Evolutionary conservation across 805 yeast genomes (phyloP).

Genomic region (Yarrowia divulgata): DNA sequence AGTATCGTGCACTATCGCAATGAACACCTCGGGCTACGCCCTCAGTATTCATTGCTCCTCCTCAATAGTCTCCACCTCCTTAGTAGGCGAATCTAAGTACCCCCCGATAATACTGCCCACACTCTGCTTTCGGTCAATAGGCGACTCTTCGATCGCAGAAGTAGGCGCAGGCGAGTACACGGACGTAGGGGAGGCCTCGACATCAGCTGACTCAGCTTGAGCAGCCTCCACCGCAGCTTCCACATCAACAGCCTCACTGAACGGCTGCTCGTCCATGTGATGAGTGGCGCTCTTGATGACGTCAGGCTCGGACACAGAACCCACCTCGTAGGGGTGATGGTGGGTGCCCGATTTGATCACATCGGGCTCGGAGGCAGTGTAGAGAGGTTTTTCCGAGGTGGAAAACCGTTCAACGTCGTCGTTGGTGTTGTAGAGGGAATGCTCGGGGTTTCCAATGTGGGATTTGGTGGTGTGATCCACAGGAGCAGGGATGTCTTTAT

Average conservation of each 20-base stretch:
- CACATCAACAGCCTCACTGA: conserved; percentile 11
- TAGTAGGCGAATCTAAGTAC: background rate
- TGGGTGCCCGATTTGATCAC: conserved; percentile 29
- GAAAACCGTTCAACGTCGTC: conserved; percentile 4
- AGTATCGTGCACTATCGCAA: too few relatives aligned
- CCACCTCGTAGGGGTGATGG: conserved; percentile 7
- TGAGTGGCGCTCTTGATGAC: conserved; percentile 20
- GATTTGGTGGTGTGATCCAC: background rate
- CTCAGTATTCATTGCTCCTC: background rate
- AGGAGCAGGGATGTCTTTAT: background rate
- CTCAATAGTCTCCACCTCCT: conserved; percentile 11
- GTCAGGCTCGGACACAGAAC: conserved; percentile 19
- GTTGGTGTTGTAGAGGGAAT: background rate
- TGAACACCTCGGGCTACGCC: too few relatives aligned
- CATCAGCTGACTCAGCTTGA: background rate
- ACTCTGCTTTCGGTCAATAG: conserved; percentile 7
- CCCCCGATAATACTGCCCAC: conserved; percentile 24
- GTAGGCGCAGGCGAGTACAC: background rate
- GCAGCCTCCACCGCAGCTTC: background rate
- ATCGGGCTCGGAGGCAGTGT: conserved; percentile 7
- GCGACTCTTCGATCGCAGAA: background rate
- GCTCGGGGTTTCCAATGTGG: conserved; percentile 17
- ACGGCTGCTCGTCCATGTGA: conserved; percentile 11
- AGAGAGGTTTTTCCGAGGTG: background rate
- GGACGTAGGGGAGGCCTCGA: too few relatives aligned